Evolutionary conservation across 768 basidiomycete species (phyloP).

Genomic region (Hericium erinaceus): DNA sequence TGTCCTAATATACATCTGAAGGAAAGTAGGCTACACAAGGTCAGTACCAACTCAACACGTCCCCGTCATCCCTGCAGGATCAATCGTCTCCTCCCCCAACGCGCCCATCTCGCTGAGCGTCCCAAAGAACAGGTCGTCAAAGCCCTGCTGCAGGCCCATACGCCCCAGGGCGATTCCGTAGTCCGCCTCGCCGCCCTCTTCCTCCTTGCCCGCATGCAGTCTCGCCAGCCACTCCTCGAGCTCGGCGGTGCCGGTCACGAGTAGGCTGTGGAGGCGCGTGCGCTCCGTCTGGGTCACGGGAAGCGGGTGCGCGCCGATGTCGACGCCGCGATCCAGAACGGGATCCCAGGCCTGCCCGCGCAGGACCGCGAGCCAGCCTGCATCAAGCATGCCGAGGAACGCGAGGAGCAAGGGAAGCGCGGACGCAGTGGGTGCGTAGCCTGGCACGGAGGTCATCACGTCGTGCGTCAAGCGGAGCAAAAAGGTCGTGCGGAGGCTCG

Average conservation of each 20-base stretch:
- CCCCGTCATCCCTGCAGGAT: background rate
- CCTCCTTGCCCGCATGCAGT: slow-evolving; percentile 18
- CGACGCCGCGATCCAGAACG: slow-evolving; percentile 27
- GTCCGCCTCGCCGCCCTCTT: slow-evolving; percentile 16
- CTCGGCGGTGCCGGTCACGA: slow-evolving; percentile 46
- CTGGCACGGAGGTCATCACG: slow-evolving; percentile 46
- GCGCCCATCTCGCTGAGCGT: slow-evolving; percentile 52
- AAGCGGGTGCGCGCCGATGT: slow-evolving; percentile 24
- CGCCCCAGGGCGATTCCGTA: slow-evolving; percentile 32
- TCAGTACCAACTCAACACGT: background rate
- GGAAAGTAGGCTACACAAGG: background rate
- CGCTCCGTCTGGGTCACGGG: slow-evolving; percentile 61
- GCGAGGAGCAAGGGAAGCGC: slow-evolving; percentile 47
- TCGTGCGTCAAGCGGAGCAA: slow-evolving; percentile 70
- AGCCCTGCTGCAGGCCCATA: slow-evolving; percentile 49
- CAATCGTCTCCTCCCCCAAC: slow-evolving; percentile 2
- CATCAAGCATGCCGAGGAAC: slow-evolving; percentile 66
- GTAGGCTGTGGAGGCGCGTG: slow-evolving; percentile 58
- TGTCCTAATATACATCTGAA: no score
- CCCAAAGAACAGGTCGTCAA: slow-evolving; percentile 53
- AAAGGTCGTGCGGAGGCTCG: slow-evolving; percentile 52
- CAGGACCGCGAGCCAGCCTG: slow-evolving; percentile 63
- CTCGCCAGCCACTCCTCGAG: slow-evolving; percentile 62
- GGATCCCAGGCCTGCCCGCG: slow-evolving; percentile 62
- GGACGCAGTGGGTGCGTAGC: slow-evolving; percentile 41